Evolutionary conservation across 139 green algal genomes (phyloP).

Genomic region (Tetradesmus obliquus): DNA sequence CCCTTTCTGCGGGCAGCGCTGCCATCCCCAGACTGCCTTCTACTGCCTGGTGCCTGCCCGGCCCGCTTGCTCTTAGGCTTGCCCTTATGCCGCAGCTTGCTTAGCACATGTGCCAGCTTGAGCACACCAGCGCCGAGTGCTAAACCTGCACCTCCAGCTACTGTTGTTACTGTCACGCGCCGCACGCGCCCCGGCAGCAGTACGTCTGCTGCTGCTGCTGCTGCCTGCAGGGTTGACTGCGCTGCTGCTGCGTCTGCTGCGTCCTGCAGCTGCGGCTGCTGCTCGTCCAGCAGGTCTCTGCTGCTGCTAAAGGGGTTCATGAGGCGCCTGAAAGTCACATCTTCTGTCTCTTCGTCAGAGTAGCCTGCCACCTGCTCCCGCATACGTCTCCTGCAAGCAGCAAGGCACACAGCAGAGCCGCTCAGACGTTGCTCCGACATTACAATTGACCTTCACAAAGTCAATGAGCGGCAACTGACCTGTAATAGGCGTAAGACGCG

Average conservation of each 20-base stretch:
- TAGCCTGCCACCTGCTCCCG: conserved; percentile 30
- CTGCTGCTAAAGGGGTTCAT: conserved; percentile 8
- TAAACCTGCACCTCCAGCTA: conserved; percentile 20
- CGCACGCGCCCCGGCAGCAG: neutral
- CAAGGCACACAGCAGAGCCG: neutral
- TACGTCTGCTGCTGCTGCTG: conserved; percentile 6
- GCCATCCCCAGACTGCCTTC: conserved; percentile 2
- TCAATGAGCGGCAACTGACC: neutral
- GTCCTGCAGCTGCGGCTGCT: neutral
- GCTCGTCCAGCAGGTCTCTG: neutral
- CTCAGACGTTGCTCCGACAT: neutral
- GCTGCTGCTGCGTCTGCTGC: conserved; percentile 8
- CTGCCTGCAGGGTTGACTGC: neutral
- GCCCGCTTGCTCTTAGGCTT: neutral
- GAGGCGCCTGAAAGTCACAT: conserved; percentile 34
- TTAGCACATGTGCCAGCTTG: conserved; percentile 9
- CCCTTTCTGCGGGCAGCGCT: neutral
- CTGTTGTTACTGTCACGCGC: conserved; percentile 23
- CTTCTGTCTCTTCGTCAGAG: conserved; percentile 38
- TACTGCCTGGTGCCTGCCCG: conserved; percentile 15
- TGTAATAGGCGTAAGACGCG: conserved; percentile 42
- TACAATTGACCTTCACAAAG: neutral
- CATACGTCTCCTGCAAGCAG: conserved; percentile 35
- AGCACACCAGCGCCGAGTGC: conserved; percentile 25
- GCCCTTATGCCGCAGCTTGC: conserved; percentile 12